These are phyloP conservation scores for Magnolia officinalis DNA, from an alignment of 164 flowering plant species.

Conservation along the genomic window DNA sequence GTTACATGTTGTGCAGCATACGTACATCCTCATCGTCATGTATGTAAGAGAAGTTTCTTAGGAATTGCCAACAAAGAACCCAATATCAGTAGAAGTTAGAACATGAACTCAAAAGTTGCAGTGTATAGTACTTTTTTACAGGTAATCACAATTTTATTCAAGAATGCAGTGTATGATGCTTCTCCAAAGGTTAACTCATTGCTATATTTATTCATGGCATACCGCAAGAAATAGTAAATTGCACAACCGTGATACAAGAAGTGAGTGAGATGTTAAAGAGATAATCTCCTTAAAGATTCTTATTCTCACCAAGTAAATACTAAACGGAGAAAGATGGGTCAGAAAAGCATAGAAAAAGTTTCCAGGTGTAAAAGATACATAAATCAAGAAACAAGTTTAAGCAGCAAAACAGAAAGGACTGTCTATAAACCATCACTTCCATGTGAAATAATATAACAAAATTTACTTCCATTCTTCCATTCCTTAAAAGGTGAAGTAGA, in stretches of 20 bases:
- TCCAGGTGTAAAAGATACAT: not conserved
- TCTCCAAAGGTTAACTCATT: not conserved
- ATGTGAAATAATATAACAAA: not conserved
- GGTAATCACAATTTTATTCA: too few relatives aligned
- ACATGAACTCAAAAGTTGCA: too few relatives aligned
- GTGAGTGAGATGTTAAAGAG: not conserved
- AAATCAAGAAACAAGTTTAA: not conserved
- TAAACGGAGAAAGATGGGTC: not conserved
- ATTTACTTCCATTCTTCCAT: not conserved
- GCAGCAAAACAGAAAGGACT: not conserved
- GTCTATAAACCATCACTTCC: not conserved
- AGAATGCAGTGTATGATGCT: not conserved
- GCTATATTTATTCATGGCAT: not conserved
- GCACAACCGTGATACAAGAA: not conserved
- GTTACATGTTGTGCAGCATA: not conserved
- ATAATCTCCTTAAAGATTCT: not conserved
- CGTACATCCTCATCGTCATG: not conserved
- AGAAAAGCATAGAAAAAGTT: not conserved
- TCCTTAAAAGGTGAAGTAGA: not conserved
- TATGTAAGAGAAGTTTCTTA: not conserved
- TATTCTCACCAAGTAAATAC: too few relatives aligned
- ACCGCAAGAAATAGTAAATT: not conserved
- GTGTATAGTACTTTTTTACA: too few relatives aligned
- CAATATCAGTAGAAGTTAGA: not conserved
- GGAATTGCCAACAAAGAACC: not conserved